Evolutionary conservation across 2,329 filamentous ascomycete species (phyloP).

Genomic region (Xylaria sp.): DNA sequence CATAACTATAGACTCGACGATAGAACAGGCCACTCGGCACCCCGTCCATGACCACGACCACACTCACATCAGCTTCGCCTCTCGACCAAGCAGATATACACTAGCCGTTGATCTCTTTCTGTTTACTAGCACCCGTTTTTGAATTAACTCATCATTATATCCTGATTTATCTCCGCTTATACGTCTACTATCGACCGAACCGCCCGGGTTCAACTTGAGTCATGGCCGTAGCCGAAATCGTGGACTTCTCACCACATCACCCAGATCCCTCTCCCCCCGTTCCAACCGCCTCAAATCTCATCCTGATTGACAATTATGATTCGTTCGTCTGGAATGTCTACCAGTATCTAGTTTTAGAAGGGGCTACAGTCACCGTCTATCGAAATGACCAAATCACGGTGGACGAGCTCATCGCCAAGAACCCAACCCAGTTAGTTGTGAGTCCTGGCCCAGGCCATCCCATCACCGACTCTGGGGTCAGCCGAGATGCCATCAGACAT

Average conservation of each 20-base stretch:
- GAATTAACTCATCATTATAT: not conserved
- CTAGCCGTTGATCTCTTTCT: not conserved
- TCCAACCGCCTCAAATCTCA: constrained; percentile 84
- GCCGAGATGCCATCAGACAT: constrained; percentile 88
- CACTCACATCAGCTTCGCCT: not conserved
- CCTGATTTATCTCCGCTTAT: not conserved
- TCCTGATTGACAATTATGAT: constrained; percentile 99
- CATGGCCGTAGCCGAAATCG: constrained; percentile 63
- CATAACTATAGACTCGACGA: not conserved
- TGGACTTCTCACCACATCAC: constrained; percentile 89
- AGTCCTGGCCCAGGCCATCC: constrained; percentile 97
- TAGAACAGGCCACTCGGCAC: not conserved
- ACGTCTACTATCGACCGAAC: not conserved
- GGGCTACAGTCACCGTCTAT: constrained; percentile 87
- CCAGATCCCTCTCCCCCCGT: constrained; percentile 79
- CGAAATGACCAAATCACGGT: constrained; percentile 93
- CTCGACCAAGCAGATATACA: not conserved
- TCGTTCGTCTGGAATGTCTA: constrained; percentile 99
- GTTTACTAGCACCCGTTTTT: not conserved
- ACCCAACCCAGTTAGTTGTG: constrained; percentile 93
- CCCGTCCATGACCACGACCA: constrained; percentile 3
- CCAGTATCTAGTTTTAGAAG: constrained; percentile 97
- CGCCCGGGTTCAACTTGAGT: constrained; percentile 18
- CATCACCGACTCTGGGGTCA: constrained; percentile 89
- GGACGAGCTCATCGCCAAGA: constrained; percentile 82